Evolutionary conservation across 192 early-diverging fungal genomes (phyloP).

Genomic region (Coemansia sp.): DNA sequence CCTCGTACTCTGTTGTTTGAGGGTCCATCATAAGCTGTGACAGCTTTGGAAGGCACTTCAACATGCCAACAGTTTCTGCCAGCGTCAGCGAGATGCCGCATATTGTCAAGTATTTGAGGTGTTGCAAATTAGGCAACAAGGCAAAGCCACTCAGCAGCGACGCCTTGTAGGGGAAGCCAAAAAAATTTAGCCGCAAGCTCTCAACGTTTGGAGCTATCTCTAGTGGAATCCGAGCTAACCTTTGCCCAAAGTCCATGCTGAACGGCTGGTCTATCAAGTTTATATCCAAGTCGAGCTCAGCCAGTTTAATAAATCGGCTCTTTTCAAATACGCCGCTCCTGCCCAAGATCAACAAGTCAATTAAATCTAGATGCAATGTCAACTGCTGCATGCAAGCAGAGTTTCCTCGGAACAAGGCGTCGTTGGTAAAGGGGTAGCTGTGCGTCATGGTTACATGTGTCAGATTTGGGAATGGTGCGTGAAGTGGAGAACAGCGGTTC

Average conservation of each 20-base stretch:
- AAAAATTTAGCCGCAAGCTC: conserved; percentile 1
- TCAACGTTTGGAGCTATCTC: conserved; percentile 6
- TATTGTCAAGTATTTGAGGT: conserved; percentile 1
- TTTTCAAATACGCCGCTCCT: neutral
- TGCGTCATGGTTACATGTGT: neutral
- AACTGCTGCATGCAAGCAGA: conserved; percentile 1
- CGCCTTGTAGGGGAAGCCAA: conserved; percentile 12
- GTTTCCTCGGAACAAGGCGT: conserved; percentile 23
- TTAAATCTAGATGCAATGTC: neutral
- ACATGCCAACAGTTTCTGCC: neutral
- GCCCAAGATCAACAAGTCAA: neutral
- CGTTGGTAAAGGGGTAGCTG: conserved; percentile 22
- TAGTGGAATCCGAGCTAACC: neutral
- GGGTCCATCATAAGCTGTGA: conserved; percentile 15
- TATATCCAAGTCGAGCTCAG: conserved; percentile 5
- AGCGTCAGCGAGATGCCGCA: neutral
- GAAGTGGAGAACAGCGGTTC: neutral
- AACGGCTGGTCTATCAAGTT: conserved; percentile 12
- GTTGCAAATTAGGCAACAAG: neutral
- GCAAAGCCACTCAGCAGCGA: conserved; percentile 7
- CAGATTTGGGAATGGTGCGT: neutral
- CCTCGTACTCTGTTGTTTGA: conserved; percentile 5
- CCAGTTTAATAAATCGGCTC: neutral
- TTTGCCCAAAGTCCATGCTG: neutral
- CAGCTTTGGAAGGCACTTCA: conserved; percentile 1